phyloP scores from a whole-genome alignment of 805 yeast genomes.

The Candida insectalens region DNA sequence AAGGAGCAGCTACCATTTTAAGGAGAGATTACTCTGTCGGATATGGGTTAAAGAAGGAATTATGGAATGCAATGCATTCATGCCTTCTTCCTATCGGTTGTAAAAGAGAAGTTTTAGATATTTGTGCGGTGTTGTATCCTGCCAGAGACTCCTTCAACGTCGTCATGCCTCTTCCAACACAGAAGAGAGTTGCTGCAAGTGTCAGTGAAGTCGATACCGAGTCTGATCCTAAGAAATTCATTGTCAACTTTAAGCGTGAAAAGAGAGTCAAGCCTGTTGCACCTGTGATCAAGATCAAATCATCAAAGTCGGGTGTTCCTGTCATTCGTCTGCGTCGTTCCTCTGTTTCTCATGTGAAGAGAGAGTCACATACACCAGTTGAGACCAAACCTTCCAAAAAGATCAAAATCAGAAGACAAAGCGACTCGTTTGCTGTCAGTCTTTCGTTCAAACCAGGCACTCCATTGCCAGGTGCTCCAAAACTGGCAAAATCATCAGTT shows the following conservation, averaged over 20 bases:
- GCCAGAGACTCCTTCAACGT: constrained; percentile 56
- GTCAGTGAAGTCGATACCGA: constrained; percentile 18
- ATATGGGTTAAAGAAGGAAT: constrained; percentile 40
- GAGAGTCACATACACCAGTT: constrained; percentile 2
- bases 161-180: constrained; percentile 55
- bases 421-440: not conserved
- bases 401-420: not conserved
- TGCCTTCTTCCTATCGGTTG: constrained; percentile 49
- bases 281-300: too few relatives aligned
- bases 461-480: constrained; percentile 4
- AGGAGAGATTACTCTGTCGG: constrained; percentile 51
- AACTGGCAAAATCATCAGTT: constrained; percentile 13
- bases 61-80: constrained; percentile 67
- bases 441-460: constrained; percentile 2
- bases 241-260: constrained; percentile 1
- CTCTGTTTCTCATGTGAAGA: too few relatives aligned
- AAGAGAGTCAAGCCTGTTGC: too few relatives aligned
- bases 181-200: constrained; percentile 55
- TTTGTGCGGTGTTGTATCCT: constrained; percentile 56
- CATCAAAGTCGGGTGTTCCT: constrained; percentile 36
- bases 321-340: constrained; percentile 43
- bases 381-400: not conserved
- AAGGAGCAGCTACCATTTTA: constrained; percentile 57
- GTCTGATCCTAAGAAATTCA: not conserved
- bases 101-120: constrained; percentile 52